A percentile compares a stretch with the other conserved stretches of the same genome.
Conservation (phyloP, 768 basidiomycete genomes). For the Rossbeevera mucosa region DNA sequence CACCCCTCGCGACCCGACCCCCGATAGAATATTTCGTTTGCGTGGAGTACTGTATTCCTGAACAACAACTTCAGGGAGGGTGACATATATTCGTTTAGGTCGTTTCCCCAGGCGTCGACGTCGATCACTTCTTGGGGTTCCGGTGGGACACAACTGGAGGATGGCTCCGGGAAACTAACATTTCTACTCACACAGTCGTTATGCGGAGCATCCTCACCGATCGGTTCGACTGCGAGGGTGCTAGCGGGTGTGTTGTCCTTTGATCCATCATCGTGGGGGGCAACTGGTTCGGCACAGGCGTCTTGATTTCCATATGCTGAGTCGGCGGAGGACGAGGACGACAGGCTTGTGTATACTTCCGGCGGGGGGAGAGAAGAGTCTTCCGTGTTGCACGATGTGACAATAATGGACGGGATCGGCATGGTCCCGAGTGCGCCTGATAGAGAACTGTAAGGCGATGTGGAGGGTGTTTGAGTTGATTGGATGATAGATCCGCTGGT, state of each 20-base stretch:
- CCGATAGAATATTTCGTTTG: constrained; percentile 2
- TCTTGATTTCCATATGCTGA: neutral
- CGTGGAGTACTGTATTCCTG: neutral
- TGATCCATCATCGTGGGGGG: neutral
- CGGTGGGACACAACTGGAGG: neutral
- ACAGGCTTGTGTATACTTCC: neutral
- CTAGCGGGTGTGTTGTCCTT: neutral
- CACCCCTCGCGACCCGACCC: constrained; percentile 7
- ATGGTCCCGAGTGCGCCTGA: neutral
- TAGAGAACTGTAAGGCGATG: neutral
- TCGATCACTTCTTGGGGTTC: neutral
- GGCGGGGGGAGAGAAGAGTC: neutral
- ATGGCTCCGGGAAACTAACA: neutral
- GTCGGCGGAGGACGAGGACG: neutral
- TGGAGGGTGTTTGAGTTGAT: neutral
- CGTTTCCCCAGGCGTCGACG: neutral
- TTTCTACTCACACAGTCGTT: neutral
- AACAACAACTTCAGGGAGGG: neutral
- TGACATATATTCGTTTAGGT: neutral
- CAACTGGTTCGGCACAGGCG: neutral
- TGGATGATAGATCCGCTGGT: neutral
- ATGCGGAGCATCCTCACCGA: neutral
- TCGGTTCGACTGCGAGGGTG: neutral
- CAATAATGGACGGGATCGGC: neutral
- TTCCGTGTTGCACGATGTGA: neutral